Percentiles rank a stretch among this genome's conserved stretches.
Conservation (phyloP, 495 filamentous ascomycete species). For the Xylaria cubensis region DNA sequence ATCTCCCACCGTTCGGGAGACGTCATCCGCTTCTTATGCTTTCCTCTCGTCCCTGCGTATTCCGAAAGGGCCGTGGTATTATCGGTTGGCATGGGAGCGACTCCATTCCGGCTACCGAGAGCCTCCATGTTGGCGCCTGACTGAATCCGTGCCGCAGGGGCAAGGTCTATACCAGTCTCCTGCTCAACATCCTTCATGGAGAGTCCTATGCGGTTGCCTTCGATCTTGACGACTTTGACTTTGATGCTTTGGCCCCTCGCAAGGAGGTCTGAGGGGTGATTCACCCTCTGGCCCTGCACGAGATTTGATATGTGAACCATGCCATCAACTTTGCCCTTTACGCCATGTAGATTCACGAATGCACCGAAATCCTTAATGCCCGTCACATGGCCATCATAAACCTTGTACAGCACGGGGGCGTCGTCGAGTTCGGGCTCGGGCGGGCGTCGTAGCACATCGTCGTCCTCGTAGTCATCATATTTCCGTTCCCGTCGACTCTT, state of each 20-base stretch:
- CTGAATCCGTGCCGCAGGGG: conserved; percentile 79
- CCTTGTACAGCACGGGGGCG: conserved; percentile 79
- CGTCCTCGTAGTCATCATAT: conserved; percentile 50
- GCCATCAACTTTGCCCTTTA: conserved; percentile 88
- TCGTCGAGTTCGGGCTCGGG: conserved; percentile 82
- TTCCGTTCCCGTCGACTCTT: conserved; percentile 57
- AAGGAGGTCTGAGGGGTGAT: conserved; percentile 89
- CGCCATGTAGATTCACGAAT: conserved; percentile 89
- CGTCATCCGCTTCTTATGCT: conserved; percentile 87
- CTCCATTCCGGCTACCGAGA: conserved; percentile 73
- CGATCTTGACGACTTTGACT: conserved; percentile 89
- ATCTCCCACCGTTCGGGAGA: conserved; percentile 98
- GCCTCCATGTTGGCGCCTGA: conserved; percentile 92
- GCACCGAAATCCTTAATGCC: conserved; percentile 94
- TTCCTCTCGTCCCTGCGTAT: conserved; percentile 51
- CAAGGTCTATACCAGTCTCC: conserved; percentile 81
- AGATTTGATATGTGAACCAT: conserved; percentile 97
- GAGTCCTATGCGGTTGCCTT: conserved; percentile 78
- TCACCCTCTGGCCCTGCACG: conserved; percentile 83
- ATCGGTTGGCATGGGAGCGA: conserved; percentile 39
- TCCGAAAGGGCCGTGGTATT: conserved; percentile 70
- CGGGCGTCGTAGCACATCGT: conserved; percentile 71
- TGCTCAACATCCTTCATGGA: conserved; percentile 99
- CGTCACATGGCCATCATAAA: conserved; percentile 89
- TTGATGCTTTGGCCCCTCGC: conserved; percentile 83